These are phyloP conservation scores for Sisymbrium altissimum DNA, from an alignment of 345 rosid species.

Conservation along the genomic window DNA sequence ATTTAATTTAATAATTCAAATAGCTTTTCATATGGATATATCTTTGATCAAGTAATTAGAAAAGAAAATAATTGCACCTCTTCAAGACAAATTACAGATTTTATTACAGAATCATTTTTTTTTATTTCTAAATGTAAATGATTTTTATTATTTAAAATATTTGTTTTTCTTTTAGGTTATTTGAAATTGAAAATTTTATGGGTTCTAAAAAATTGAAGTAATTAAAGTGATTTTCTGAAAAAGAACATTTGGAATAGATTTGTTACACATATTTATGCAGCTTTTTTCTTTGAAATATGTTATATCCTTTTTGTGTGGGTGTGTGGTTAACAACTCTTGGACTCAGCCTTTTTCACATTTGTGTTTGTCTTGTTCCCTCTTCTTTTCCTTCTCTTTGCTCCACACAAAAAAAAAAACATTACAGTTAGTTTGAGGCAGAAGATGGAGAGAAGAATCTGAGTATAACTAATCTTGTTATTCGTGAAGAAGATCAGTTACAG, in stretches of 20 bases:
- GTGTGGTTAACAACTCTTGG: slow-evolving; percentile 23
- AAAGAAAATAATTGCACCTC: too few relatives aligned
- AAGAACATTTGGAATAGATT: too few relatives aligned
- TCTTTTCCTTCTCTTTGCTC: slow-evolving; percentile 1
- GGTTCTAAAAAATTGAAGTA: too few relatives aligned
- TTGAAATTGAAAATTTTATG: too few relatives aligned
- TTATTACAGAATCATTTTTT: too few relatives aligned
- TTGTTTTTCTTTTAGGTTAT: neutral
- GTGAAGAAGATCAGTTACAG: slow-evolving; percentile 6
- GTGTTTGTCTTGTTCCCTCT: slow-evolving; percentile 1
- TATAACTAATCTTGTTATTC: neutral
- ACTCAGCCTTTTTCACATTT: slow-evolving; percentile 7
- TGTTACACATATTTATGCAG: neutral
- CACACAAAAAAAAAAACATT: slow-evolving; percentile 2
- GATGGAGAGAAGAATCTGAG: slow-evolving; percentile 24
- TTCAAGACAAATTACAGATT: too few relatives aligned
- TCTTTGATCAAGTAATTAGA: too few relatives aligned
- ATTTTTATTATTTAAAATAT: too few relatives aligned
- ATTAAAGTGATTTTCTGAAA: too few relatives aligned
- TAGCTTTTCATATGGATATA: too few relatives aligned
- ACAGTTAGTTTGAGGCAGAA: neutral
- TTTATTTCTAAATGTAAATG: too few relatives aligned
- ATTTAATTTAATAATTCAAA: too few relatives aligned
- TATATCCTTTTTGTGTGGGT: slow-evolving; percentile 11
- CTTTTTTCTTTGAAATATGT: neutral